Base-by-base conservation (phyloP, 331 rosid species). In the Erythrophleum ivorense region DNA sequence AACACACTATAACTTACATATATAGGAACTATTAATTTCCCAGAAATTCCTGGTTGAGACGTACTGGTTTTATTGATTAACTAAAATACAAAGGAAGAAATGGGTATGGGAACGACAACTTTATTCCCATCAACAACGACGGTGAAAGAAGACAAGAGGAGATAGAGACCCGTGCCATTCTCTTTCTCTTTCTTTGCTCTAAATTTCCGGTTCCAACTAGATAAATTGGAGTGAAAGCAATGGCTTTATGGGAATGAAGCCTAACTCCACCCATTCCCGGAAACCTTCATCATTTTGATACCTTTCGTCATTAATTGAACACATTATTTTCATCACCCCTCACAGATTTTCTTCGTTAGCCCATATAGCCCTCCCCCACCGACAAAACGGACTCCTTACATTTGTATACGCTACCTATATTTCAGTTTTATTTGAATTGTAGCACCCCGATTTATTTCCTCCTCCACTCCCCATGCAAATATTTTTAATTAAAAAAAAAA, bases 211-310 rank as follows among this genome's bases (percentile, higher is more conserved):
- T 75, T 78, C 48, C 77, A 76, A 29, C 76, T 69, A 52, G 50
- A 77, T 21, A 46, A 82, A 82, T 77, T 82, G 58, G 43, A 82
- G 78, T 76, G 78, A 76, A 86, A 82, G 68, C 75, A 38, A 86
- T 66, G 49, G 74, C 86, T 87, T 88, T 62, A 71, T 77, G 72
- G 83, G 68, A 65, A 80, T 67, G 80, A 85, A 81, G 84, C 90
- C 91, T 84, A 87, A 90, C 90, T 77, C 84, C 36, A 80, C 88
- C 87, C 76, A 45, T 76, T 77, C 74, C 62, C 34, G 79, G 87
- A 84, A 91, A 83, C 55, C 80, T 85, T 81, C 86, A 77, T 60
- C 58, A 71, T 71, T 21, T 21, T 29, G 59, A 75, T 78, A 50
- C 70, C 83, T 81, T 71, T 88, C 88, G 84, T 86, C 90, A 87